Evolutionary conservation across 768 basidiomycete genomes (phyloP), one percentile per base, ranked within the genome.

Genomic region (Leucocoprinus leucothites): DNA sequence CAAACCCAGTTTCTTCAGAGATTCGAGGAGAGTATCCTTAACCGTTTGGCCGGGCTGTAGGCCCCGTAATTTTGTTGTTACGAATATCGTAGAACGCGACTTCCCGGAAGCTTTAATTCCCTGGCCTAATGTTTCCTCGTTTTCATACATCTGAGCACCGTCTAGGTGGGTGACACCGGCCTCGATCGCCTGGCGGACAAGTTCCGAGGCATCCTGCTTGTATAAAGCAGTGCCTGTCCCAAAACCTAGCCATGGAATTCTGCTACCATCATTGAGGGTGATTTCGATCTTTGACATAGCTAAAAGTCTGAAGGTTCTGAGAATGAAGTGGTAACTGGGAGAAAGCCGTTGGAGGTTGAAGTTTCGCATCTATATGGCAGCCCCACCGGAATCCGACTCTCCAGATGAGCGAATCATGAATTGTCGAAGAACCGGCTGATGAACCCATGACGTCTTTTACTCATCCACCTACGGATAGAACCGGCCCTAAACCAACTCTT

Each of bases 141-240:
- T 87, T 7, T 53, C 54, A 65, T 87, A 87, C 48, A 69, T 49
- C 63, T 85, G 84, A 2, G 84, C 84, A n/a, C 82, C 79, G 62
- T 87, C 85, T 16, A 87, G 72, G 62, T 87, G 85, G 11, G 71
- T 80, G 60, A 85, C 74, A 2, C 81, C 81, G 44, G 69, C 74
- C n/a, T 75, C 69, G 49, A 87, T 79, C 18, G 86, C 86, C 19
- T 65, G 57, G 35, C 61, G 66, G 44, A 82, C 71, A 8, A 68
- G 58, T 2, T 69, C 61, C 21, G 71, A 58, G 9, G 76, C 79
- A 58, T 85, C 79, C 57, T 72, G 72, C 11, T 56, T 49, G 53
- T 61, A 81, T 14, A 81, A 68, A 1, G 82, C 82, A 1, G 82
- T 81, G 0, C 85, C 85, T 16, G 81, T 85, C 16, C 86, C 86